These are phyloP conservation scores for Parastagonospora nodorum DNA, from an alignment of 2,329 filamentous ascomycete species.

Conservation along the genomic window DNA sequence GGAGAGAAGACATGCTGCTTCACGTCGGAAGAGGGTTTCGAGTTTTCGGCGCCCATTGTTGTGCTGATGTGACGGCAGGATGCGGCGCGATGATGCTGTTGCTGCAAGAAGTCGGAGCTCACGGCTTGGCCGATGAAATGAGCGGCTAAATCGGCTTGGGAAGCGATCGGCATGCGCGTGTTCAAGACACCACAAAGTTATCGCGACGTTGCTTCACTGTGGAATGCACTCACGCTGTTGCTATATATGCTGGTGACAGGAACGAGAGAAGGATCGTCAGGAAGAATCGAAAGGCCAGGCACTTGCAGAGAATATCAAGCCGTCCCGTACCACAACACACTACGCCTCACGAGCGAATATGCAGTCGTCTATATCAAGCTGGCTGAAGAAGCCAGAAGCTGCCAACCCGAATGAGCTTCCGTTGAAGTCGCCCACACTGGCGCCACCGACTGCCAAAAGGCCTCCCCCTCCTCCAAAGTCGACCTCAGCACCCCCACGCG, in stretches of 20 bases:
- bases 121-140: conserved; percentile 31
- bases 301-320: too few relatives aligned
- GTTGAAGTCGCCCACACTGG: conserved; percentile 7
- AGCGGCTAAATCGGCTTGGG: conserved; percentile 22
- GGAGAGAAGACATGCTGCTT: conserved; percentile 67
- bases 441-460: conserved; percentile 10
- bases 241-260: background rate
- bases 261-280: background rate
- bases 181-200: conserved; percentile 19
- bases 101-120: conserved; percentile 37
- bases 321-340: background rate
- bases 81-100: conserved; percentile 33
- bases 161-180: conserved; percentile 22
- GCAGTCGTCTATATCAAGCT: conserved; percentile 54
- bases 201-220: conserved; percentile 13
- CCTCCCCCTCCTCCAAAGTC: conserved; percentile 28
- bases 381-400: conserved; percentile 53
- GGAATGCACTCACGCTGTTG: conserved; percentile 13
- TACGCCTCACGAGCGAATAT: conserved; percentile 35
- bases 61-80: conserved; percentile 24
- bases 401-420: conserved; percentile 29
- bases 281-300: too few relatives aligned
- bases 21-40: conserved; percentile 60
- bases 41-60: conserved; percentile 66
- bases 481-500: conserved; percentile 20